Evolutionary conservation across 2,329 filamentous ascomycete species (phyloP).

Genomic region (Ophiostoma fasciatum): DNA sequence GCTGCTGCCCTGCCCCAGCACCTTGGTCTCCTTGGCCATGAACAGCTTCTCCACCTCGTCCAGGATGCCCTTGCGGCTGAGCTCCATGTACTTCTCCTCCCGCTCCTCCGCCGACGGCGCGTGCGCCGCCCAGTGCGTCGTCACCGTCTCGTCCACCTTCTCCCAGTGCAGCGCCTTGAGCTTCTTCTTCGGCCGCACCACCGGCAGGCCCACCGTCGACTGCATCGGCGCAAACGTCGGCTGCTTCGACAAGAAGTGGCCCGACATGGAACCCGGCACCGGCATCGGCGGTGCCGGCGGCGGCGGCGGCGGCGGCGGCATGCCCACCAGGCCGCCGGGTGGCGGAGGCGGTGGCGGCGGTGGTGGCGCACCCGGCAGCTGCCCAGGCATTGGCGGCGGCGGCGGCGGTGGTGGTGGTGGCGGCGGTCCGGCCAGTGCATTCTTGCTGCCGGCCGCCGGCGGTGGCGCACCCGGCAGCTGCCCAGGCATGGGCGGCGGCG

Average conservation of each 20-base stretch:
- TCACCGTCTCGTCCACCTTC: slow-evolving; percentile 84
- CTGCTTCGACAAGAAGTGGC: slow-evolving; percentile 59
- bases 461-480: slow-evolving; percentile 15
- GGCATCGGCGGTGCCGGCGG: slow-evolving; percentile 28
- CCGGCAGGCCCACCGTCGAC: slow-evolving; percentile 54
- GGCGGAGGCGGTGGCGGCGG: slow-evolving; percentile 14
- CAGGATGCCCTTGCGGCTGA: slow-evolving; percentile 86
- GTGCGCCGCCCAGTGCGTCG: slow-evolving; percentile 85
- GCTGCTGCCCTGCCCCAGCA: slow-evolving; percentile 53
- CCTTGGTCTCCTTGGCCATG: slow-evolving; percentile 91
- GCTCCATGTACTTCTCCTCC: slow-evolving; percentile 89
- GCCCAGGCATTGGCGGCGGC: slow-evolving; percentile 25
- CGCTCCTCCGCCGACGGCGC: slow-evolving; percentile 74
- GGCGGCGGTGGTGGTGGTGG: slow-evolving; percentile 32
- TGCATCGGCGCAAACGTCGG: slow-evolving; percentile 34
- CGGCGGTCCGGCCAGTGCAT: slow-evolving; percentile 18
- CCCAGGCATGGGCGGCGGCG: slow-evolving; percentile 27
- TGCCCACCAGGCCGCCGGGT: slow-evolving; percentile 19
- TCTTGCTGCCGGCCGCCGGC: slow-evolving; percentile 13
- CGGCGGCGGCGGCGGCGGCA: slow-evolving; percentile 22
- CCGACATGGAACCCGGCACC: slow-evolving; percentile 52
- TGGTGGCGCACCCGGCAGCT: slow-evolving; percentile 14
- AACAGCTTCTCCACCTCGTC: slow-evolving; percentile 97
- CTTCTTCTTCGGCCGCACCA: slow-evolving; percentile 93
- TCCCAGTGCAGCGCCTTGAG: slow-evolving; percentile 99